Percentiles rank a stretch among this genome's conserved stretches.
phyloP scores from a whole-genome alignment of 768 basidiomycete genomes.

The Mycena latifolia region DNA sequence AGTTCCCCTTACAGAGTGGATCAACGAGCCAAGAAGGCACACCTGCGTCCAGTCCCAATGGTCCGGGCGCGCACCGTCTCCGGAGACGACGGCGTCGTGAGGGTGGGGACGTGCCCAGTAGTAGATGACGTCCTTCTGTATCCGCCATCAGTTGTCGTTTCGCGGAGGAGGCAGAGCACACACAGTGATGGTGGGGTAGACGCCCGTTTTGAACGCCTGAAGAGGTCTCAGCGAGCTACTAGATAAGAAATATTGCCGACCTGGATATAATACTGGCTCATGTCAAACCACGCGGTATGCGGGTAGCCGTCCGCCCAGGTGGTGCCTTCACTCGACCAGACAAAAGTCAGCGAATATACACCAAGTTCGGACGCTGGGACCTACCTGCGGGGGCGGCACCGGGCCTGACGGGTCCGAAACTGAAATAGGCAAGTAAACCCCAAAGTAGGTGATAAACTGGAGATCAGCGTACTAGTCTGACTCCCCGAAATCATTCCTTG shows the following conservation, averaged over 20 bases:
- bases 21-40: slow-evolving; percentile 39
- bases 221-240: not conserved
- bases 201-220: slow-evolving; percentile 74
- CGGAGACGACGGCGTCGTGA: slow-evolving; percentile 55
- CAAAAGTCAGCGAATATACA: no score
- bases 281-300: slow-evolving; percentile 69
- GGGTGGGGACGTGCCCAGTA: no score
- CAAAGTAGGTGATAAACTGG: not conserved
- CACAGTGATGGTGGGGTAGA: slow-evolving; percentile 68
- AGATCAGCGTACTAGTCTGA: slow-evolving; percentile 66
- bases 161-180: no score
- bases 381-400: no score
- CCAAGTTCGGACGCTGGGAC: no score
- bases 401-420: slow-evolving; percentile 72
- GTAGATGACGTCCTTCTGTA: slow-evolving; percentile 46
- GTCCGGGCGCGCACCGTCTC: slow-evolving; percentile 61
- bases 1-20: slow-evolving; percentile 21
- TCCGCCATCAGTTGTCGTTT: no score
- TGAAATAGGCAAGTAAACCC: slow-evolving; percentile 30
- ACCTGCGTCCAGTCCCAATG: slow-evolving; percentile 65
- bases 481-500: slow-evolving; percentile 83
- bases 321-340: slow-evolving; percentile 43
- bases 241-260: not conserved
- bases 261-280: slow-evolving; percentile 74
- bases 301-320: slow-evolving; percentile 57